Conservation (phyloP, 2,329 filamentous ascomycete species). For the Venturia nashicola region DNA sequence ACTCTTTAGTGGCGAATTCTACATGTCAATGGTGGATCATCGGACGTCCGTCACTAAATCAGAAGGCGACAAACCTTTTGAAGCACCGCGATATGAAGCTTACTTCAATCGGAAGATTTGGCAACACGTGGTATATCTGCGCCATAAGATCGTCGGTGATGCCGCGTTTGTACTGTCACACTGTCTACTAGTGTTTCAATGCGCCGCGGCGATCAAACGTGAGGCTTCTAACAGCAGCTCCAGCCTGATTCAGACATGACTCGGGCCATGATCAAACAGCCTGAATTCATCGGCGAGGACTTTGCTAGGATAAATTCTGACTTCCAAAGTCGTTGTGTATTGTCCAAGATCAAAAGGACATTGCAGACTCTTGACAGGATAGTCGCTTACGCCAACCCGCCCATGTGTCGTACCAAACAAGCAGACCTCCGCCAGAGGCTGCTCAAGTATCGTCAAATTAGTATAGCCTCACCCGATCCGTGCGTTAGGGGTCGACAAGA, state of each 20-base stretch:
- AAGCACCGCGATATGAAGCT: neutral
- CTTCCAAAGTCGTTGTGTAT: neutral
- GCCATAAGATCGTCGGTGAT: neutral
- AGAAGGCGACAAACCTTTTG: neutral
- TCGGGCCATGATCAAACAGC: neutral
- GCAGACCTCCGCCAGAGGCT: neutral
- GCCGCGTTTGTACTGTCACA: neutral
- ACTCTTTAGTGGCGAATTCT: neutral
- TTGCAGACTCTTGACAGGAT: neutral
- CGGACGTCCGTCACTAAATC: neutral
- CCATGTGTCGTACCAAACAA: neutral
- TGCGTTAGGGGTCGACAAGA: neutral
- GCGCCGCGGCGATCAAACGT: neutral
- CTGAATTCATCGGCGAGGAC: neutral
- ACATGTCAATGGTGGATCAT: neutral
- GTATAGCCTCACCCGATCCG: neutral
- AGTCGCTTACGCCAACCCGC: neutral
- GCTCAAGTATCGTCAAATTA: neutral
- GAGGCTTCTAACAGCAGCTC: neutral
- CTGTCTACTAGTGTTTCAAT: neutral
- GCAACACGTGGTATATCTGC: neutral
- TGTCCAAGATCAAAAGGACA: neutral
- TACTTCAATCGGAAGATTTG: neutral
- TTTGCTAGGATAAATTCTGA: neutral
- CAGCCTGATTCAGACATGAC: neutral